phyloP scores from a whole-genome alignment of 768 basidiomycete species.

The Agrocybe chaxingu region DNA sequence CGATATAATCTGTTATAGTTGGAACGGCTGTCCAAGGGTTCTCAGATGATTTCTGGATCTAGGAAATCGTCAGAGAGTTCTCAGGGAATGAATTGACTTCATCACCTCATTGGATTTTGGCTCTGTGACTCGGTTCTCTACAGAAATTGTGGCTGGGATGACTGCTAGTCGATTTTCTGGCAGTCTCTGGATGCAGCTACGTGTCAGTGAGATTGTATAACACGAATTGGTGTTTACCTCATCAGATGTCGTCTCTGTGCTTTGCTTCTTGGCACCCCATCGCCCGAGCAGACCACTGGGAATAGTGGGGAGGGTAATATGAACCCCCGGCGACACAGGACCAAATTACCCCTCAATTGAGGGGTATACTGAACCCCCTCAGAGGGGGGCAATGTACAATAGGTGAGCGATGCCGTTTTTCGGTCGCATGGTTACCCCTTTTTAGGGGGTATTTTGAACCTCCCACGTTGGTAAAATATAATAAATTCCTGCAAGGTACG shows the following conservation, averaged over 20 bases:
- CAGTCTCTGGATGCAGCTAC: not conserved
- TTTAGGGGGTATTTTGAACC: too few relatives aligned
- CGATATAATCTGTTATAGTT: conserved; percentile 2
- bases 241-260: not conserved
- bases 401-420: too few relatives aligned
- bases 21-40: not conserved
- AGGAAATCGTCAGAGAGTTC: not conserved
- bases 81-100: not conserved
- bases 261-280: not conserved
- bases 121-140: not conserved
- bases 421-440: too few relatives aligned
- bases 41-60: not conserved
- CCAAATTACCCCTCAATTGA: too few relatives aligned
- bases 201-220: not conserved
- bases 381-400: too few relatives aligned
- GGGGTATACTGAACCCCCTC: too few relatives aligned
- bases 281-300: not conserved
- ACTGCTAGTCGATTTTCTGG: not conserved
- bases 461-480: too few relatives aligned
- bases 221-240: not conserved
- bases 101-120: not conserved
- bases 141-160: not conserved
- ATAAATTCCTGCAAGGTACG: too few relatives aligned
- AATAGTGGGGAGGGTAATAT: too few relatives aligned
- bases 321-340: too few relatives aligned